A percentile compares a stretch with the other conserved stretches of the same genome.
phyloP scores from a whole-genome alignment of 352 stramenopile species.

The Vaucheria bursata region DNA sequence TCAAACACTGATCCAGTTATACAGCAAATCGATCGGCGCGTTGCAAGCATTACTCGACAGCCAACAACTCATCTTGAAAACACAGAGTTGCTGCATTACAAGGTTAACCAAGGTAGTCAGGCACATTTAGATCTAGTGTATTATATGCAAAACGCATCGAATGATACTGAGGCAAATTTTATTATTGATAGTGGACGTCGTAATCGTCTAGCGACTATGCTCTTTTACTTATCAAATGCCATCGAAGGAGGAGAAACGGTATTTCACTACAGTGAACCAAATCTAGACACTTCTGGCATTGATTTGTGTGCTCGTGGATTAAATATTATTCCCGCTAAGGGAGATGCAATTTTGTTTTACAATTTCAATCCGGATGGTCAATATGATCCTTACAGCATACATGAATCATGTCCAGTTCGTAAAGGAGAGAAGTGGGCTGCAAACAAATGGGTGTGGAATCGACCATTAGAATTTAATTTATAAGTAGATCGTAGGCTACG shows the following conservation, averaged over 20 bases:
- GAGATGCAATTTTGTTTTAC: conserved; percentile 49
- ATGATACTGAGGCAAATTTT: conserved; percentile 48
- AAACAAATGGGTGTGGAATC: conserved; percentile 43
- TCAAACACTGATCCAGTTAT: conserved; percentile 22
- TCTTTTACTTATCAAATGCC: conserved; percentile 84
- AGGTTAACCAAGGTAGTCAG: conserved; percentile 55
- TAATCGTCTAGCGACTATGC: conserved; percentile 49
- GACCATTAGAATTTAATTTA: too few relatives aligned
- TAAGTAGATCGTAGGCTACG: too few relatives aligned
- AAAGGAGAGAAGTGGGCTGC: conserved; percentile 34
- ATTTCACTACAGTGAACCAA: too few relatives aligned
- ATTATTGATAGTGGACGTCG: conserved; percentile 55
- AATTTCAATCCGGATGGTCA: conserved; percentile 43
- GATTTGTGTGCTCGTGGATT: too few relatives aligned
- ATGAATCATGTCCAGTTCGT: conserved; percentile 42
- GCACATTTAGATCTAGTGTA: conserved; percentile 59
- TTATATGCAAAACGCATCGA: conserved; percentile 44
- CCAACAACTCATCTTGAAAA: neutral
- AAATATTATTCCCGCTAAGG: too few relatives aligned
- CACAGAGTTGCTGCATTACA: conserved; percentile 38
- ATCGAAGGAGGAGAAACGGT: conserved; percentile 90
- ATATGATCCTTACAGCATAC: conserved; percentile 45
- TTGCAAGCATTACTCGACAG: neutral
- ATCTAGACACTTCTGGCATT: too few relatives aligned
- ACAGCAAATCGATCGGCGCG: neutral